These are phyloP conservation scores for Capsicum rhomboideum DNA, from an alignment of 257 asterid genomes.

Conservation along the genomic window DNA sequence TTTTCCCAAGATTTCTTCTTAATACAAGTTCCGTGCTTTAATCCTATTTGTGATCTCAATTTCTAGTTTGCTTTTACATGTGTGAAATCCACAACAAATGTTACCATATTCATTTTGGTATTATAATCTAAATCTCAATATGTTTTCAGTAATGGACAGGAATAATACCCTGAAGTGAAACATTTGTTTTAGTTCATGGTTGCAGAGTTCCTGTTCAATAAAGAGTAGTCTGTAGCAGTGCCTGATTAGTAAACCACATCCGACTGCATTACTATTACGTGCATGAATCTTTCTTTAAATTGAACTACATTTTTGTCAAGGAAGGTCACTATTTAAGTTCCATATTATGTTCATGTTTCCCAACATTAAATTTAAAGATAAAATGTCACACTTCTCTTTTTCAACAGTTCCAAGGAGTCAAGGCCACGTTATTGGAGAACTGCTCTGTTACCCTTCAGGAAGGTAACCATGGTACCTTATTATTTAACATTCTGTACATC, in stretches of 20 bases:
- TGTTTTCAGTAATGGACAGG: background rate
- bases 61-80: background rate
- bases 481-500: background rate
- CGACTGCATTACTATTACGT: background rate
- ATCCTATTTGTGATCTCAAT: background rate
- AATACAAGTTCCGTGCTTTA: background rate
- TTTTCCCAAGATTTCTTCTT: background rate
- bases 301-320: background rate
- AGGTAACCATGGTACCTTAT: conserved; percentile 19
- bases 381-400: background rate
- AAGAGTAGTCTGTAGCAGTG: background rate
- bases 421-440: conserved; percentile 46
- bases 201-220: background rate
- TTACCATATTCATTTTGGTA: background rate
- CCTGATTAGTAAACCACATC: background rate
- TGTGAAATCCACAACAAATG: background rate
- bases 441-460: conserved; percentile 42
- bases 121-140: background rate
- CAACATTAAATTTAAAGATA: conserved; percentile 18
- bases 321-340: background rate
- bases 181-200: background rate
- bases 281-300: background rate
- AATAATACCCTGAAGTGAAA: background rate
- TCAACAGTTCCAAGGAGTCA: conserved; percentile 4
- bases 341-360: background rate